These are phyloP conservation scores for Theileria annulata DNA, from an alignment of 169 alveolate species.

Conservation along the genomic window DNA sequence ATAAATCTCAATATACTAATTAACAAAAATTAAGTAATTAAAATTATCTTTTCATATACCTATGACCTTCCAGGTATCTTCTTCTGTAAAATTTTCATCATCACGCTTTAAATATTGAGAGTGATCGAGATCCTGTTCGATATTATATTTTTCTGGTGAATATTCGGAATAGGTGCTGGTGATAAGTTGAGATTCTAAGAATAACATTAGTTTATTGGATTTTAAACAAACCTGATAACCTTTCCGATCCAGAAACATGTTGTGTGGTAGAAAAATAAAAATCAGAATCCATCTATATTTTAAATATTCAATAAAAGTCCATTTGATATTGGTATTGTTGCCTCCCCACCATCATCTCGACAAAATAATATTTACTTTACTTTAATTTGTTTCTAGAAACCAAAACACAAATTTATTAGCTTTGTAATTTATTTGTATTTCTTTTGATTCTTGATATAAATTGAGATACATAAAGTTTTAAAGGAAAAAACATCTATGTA, in stretches of 20 bases:
- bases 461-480: background rate
- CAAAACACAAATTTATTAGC: background rate
- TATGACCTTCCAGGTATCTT: slow-evolving; percentile 70
- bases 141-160: background rate
- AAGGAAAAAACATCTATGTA: background rate
- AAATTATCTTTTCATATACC: slow-evolving; percentile 22
- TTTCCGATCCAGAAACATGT: background rate
- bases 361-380: background rate
- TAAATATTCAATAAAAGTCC: background rate
- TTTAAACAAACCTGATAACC: slow-evolving; percentile 27
- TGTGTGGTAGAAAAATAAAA: slow-evolving; percentile 14
- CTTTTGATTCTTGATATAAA: background rate
- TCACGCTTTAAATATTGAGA: slow-evolving; percentile 36
- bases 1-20: background rate
- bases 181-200: slow-evolving; percentile 24
- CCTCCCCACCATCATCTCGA: slow-evolving; percentile 3
- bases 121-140: background rate
- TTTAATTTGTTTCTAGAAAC: slow-evolving; percentile 4
- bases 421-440: background rate
- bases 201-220: background rate
- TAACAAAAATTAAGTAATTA: background rate
- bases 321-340: background rate
- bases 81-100: slow-evolving; percentile 54
- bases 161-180: slow-evolving; percentile 5
- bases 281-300: slow-evolving; percentile 16